A percentile compares a stretch with the other conserved stretches of the same genome.
These are phyloP conservation scores for Themeda triandra DNA, from an alignment of 176 grass and related monocot genomes.

Conservation along the genomic window DNA sequence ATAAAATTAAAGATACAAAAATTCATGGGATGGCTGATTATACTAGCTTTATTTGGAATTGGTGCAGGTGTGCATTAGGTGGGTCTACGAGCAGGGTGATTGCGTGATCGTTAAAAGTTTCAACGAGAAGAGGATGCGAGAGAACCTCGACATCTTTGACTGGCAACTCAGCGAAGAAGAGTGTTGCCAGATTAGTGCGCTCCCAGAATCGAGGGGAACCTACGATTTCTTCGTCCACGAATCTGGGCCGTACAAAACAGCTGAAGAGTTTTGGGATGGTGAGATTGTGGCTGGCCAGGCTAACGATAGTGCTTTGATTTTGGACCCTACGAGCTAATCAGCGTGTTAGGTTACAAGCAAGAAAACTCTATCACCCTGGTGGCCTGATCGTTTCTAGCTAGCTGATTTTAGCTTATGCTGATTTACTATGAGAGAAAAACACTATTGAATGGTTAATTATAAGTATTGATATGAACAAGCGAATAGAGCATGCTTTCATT, in stretches of 20 bases:
- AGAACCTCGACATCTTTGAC: slow-evolving; percentile 46
- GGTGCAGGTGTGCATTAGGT: slow-evolving; percentile 39
- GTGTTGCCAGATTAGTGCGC: neutral
- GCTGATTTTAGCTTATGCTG: no score
- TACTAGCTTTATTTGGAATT: neutral
- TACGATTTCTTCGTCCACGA: neutral
- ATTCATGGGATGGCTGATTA: neutral
- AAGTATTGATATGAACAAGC: no score
- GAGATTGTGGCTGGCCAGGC: slow-evolving; percentile 6
- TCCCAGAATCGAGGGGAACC: neutral
- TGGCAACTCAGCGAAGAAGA: slow-evolving; percentile 38
- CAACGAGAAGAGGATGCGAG: slow-evolving; percentile 27
- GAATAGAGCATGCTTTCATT: no score
- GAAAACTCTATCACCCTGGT: neutral
- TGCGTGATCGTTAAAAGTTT: slow-evolving; percentile 35
- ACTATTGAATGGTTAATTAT: no score
- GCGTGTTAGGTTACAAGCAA: neutral
- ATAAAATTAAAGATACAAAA: neutral
- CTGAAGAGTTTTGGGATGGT: slow-evolving; percentile 41
- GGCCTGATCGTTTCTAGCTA: no score
- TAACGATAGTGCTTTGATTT: neutral
- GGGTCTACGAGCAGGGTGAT: slow-evolving; percentile 34
- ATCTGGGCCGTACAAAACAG: slow-evolving; percentile 18
- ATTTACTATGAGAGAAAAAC: no score
- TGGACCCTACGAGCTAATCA: neutral